Percentiles rank a stretch among this genome's conserved stretches.
phyloP scores from a whole-genome alignment of 345 rosid species.

The Triadica sebifera region DNA sequence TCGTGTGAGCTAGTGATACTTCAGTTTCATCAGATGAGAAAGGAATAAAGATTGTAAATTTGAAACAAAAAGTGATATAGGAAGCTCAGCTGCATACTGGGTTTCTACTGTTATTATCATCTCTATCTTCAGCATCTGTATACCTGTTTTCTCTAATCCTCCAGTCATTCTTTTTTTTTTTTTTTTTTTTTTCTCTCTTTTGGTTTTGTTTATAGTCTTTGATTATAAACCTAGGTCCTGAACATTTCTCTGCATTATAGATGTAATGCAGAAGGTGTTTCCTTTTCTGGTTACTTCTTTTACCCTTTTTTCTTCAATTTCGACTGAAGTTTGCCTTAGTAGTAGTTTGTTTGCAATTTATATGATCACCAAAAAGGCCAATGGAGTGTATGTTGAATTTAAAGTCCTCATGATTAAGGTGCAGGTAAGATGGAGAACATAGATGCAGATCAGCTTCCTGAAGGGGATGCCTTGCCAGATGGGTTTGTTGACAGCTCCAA shows the following conservation, averaged over 20 bases:
- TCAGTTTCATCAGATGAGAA: neutral
- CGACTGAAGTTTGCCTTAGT: neutral
- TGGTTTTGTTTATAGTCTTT: neutral
- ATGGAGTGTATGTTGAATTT: neutral
- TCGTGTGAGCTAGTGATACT: neutral
- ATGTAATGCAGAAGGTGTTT: neutral
- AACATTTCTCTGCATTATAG: neutral
- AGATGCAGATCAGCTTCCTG: constrained; percentile 72
- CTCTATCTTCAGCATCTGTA: neutral
- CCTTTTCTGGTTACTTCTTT: neutral
- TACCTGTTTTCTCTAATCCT: neutral
- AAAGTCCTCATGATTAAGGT: neutral
- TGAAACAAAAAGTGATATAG: neutral
- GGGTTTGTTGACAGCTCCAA: constrained; percentile 79
- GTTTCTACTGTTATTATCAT: neutral
- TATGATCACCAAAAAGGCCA: neutral
- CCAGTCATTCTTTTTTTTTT: too few species aligned
- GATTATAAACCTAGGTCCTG: neutral
- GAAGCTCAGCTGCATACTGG: neutral
- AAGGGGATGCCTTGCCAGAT: constrained; percentile 86
- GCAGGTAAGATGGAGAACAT: constrained; percentile 56
- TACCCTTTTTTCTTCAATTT: neutral
- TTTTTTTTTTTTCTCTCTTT: too few species aligned
- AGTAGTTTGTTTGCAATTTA: neutral
- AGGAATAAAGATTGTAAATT: neutral